A percentile compares a stretch with the other conserved stretches of the same genome.
phyloP scores from a whole-genome alignment of 805 yeast genomes.

The Candida maesae region DNA sequence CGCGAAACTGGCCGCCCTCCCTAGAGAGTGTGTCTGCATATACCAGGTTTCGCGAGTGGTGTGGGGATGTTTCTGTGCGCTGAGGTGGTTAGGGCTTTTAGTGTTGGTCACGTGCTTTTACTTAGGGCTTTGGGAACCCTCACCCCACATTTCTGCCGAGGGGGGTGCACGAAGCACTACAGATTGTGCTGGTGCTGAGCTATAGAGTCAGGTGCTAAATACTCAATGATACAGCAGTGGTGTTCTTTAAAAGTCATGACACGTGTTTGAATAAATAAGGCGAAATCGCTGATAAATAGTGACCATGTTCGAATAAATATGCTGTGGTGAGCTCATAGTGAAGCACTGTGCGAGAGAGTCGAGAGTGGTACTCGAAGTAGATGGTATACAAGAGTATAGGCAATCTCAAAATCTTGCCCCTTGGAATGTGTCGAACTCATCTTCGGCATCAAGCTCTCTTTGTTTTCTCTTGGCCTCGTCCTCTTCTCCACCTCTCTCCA shows the following conservation, averaged over 20 bases:
- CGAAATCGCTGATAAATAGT: neutral
- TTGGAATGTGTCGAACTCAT: conserved; percentile 12
- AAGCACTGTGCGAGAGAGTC: too few species aligned
- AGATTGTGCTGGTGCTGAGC: too few species aligned
- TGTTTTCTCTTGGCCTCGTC: conserved; percentile 19
- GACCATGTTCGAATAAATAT: neutral
- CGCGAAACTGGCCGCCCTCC: neutral
- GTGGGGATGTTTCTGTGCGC: conserved; percentile 1
- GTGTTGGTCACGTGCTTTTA: neutral
- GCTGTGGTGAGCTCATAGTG: too few species aligned
- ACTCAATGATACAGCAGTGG: too few species aligned
- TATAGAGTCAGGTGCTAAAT: too few species aligned
- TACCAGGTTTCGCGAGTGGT: neutral
- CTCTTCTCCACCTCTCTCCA: conserved; percentile 46
- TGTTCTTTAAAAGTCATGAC: too few species aligned
- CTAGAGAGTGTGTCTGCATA: conserved; percentile 1
- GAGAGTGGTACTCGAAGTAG: too few species aligned
- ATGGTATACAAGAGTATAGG: too few species aligned
- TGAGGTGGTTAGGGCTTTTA: neutral
- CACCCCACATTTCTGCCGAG: too few species aligned
- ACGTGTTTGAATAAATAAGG: too few species aligned
- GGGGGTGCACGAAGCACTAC: too few species aligned
- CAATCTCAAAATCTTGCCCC: conserved; percentile 8
- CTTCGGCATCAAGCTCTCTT: conserved; percentile 9
- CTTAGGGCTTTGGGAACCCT: neutral